These are phyloP conservation scores for Xylariomycetidae sp. DNA, from an alignment of 2,329 filamentous ascomycete species.

Conservation along the genomic window DNA sequence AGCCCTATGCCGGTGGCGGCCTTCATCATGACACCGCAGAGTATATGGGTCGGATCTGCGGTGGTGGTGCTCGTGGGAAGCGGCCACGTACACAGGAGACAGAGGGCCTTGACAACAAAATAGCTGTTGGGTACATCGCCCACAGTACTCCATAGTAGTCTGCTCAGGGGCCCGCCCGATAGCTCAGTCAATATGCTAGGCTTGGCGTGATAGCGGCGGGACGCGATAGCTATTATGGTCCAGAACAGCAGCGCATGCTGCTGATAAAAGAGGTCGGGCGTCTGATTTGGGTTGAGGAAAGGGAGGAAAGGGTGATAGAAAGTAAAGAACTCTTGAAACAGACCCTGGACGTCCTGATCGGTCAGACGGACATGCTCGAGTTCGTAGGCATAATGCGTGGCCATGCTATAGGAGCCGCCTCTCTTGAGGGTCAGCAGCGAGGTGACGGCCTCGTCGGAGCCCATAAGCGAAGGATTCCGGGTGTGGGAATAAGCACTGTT, in stretches of 20 bases:
- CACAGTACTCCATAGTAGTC: conserved; percentile 72
- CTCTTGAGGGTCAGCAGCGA: conserved; percentile 63
- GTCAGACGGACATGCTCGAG: conserved; percentile 61
- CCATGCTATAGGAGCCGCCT: conserved; percentile 55
- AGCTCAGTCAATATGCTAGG: conserved; percentile 62
- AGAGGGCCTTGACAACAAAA: conserved; percentile 76
- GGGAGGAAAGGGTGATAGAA: conserved; percentile 75
- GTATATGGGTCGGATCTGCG: conserved; percentile 75
- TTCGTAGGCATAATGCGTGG: conserved; percentile 53
- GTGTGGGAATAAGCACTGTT: conserved; percentile 56
- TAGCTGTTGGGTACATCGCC: conserved; percentile 74
- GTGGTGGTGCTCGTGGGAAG: conserved; percentile 77
- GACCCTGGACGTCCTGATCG: conserved; percentile 55
- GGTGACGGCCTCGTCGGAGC: conserved; percentile 64
- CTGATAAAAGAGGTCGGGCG: conserved; percentile 69
- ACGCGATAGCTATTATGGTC: conserved; percentile 72
- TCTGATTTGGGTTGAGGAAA: conserved; percentile 62
- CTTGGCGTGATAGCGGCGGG: conserved; percentile 63
- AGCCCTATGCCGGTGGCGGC: conserved; percentile 78
- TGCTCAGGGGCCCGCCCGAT: conserved; percentile 59
- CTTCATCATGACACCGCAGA: conserved; percentile 83
- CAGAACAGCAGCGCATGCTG: conserved; percentile 82
- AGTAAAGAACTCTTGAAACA: conserved; percentile 72
- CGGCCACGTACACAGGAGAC: conserved; percentile 76
- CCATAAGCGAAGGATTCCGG: conserved; percentile 60